Percentiles rank a stretch among this genome's conserved stretches.
These are phyloP conservation scores for Trichoderma asperellum DNA, from an alignment of 2,329 filamentous ascomycete species.

Conservation along the genomic window DNA sequence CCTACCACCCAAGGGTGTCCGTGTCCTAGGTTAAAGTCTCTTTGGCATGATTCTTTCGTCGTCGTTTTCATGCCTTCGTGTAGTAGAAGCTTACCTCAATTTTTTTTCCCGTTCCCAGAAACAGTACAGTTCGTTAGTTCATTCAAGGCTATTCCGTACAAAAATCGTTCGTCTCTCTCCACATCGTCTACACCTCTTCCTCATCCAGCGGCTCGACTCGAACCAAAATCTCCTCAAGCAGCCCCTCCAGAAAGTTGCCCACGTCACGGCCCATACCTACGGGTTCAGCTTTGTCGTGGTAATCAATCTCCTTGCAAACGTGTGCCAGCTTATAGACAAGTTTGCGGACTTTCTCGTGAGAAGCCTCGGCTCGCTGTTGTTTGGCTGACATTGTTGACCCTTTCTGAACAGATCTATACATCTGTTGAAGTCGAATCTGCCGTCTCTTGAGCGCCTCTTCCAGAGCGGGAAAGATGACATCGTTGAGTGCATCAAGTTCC, in stretches of 20 bases:
- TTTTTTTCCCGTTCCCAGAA: not conserved
- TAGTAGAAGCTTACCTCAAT: constrained; percentile 2
- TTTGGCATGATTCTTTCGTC: not conserved
- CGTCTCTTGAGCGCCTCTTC: constrained; percentile 88
- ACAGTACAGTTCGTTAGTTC: constrained; percentile 4
- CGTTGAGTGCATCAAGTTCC: constrained; percentile 83
- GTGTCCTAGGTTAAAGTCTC: not conserved
- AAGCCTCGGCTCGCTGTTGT: constrained; percentile 69
- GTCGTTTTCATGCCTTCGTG: not conserved
- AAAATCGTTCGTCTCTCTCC: not conserved
- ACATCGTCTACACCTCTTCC: constrained; percentile 50
- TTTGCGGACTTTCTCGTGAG: constrained; percentile 80
- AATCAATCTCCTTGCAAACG: constrained; percentile 87
- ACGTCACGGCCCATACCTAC: constrained; percentile 95
- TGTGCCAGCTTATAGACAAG: constrained; percentile 82
- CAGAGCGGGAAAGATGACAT: constrained; percentile 90
- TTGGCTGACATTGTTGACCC: constrained; percentile 57
- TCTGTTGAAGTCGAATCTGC: constrained; percentile 61
- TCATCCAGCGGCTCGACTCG: constrained; percentile 87
- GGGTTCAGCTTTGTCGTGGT: constrained; percentile 80
- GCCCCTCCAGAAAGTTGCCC: constrained; percentile 83
- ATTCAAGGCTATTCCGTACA: constrained; percentile 5
- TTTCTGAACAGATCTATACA: constrained; percentile 48
- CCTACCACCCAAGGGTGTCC: not conserved
- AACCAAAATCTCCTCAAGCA: constrained; percentile 91